Conservation (phyloP, 768 basidiomycete genomes). For the Mycena galericulata region DNA sequence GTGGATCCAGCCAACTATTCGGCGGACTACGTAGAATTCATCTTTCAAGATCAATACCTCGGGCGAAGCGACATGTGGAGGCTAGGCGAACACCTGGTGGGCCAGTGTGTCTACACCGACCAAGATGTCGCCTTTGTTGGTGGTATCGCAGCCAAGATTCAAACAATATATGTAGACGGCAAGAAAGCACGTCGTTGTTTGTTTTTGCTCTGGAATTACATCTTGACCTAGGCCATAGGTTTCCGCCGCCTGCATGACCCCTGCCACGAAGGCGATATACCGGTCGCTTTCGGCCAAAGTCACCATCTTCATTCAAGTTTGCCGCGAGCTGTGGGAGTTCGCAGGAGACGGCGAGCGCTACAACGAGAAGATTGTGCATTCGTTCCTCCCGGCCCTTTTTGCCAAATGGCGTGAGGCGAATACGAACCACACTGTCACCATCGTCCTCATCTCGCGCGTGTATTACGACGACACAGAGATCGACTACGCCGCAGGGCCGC, state of each 20-base stretch:
- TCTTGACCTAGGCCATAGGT: slow-evolving; percentile 51
- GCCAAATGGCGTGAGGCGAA: slow-evolving; percentile 84
- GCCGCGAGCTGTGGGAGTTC: slow-evolving; percentile 96
- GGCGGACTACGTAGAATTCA: slow-evolving; percentile 88
- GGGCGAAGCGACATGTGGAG: slow-evolving; percentile 99
- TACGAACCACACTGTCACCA: slow-evolving; percentile 93
- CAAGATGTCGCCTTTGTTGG: slow-evolving; percentile 91
- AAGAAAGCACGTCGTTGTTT: slow-evolving; percentile 61
- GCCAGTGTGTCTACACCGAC: slow-evolving; percentile 83
- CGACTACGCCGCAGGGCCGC: slow-evolving; percentile 84
- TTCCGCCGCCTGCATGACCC: slow-evolving; percentile 83
- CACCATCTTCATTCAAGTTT: slow-evolving; percentile 96
- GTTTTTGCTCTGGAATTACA: not conserved
- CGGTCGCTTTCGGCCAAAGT: slow-evolving; percentile 92
- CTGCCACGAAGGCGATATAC: slow-evolving; percentile 89
- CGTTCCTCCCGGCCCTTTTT: slow-evolving; percentile 93
- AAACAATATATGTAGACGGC: slow-evolving; percentile 78
- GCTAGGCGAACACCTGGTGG: slow-evolving; percentile 83
- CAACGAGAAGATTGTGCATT: slow-evolving; percentile 97
- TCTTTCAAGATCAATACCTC: slow-evolving; percentile 95
- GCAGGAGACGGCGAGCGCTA: slow-evolving; percentile 95
- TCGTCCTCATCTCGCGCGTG: slow-evolving; percentile 94
- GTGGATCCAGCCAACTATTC: slow-evolving; percentile 72
- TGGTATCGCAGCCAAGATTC: slow-evolving; percentile 84
- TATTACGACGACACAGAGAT: slow-evolving; percentile 87